phyloP scores from a whole-genome alignment of 1,284 basidiomycete genomes.

The Takashimella tepidaria region DNA sequence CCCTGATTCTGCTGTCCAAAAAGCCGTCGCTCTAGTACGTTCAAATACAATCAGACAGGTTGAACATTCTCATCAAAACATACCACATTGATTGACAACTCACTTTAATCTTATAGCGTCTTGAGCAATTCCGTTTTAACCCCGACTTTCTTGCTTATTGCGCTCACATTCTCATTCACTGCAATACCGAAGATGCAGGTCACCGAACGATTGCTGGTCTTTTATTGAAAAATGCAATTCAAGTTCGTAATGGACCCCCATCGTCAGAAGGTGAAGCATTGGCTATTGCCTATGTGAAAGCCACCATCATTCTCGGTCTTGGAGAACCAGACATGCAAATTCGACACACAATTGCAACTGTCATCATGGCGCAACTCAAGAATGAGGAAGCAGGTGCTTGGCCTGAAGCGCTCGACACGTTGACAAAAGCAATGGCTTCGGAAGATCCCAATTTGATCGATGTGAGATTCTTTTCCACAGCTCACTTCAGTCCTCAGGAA shows the following conservation, averaged over 20 bases:
- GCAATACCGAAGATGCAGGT: slow-evolving; percentile 66
- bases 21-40: slow-evolving; percentile 47
- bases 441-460: slow-evolving; percentile 70
- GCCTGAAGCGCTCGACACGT: slow-evolving; percentile 81
- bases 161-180: slow-evolving; percentile 78
- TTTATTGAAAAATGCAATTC: slow-evolving; percentile 85
- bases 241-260: slow-evolving; percentile 20
- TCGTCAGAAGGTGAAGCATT: slow-evolving; percentile 26
- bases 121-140: slow-evolving; percentile 78
- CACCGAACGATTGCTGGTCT: slow-evolving; percentile 94
- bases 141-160: slow-evolving; percentile 97
- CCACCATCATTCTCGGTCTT: slow-evolving; percentile 73
- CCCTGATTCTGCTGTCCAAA: slow-evolving; percentile 46
- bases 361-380: slow-evolving; percentile 79
- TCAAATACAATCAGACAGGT: too few relatives aligned
- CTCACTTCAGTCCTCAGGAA: neutral
- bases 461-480: slow-evolving; percentile 55
- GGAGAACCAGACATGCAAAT: slow-evolving; percentile 75
- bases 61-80: too few relatives aligned
- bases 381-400: slow-evolving; percentile 81
- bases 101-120: slow-evolving; percentile 57
- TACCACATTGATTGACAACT: too few relatives aligned
- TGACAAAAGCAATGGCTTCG: slow-evolving; percentile 72
- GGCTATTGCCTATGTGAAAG: slow-evolving; percentile 73
- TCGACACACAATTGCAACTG: slow-evolving; percentile 83